Percentiles rank a stretch among this genome's conserved stretches.
Conservation (phyloP, 2,329 filamentous ascomycete genomes). For the Laburnicola sp. region DNA sequence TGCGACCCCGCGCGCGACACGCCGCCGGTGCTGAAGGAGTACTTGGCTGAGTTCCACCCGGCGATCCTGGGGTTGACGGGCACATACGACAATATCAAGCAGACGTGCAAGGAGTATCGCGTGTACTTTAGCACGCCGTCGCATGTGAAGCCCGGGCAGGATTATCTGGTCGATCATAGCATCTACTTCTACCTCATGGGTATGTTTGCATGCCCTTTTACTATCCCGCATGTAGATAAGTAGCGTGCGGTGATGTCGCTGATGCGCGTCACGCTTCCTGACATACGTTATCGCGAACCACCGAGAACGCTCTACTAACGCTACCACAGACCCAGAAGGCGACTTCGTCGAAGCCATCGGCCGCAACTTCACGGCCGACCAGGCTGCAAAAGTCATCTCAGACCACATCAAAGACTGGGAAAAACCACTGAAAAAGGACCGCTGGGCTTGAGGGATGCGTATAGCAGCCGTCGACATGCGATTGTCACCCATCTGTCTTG, state of each 20-base stretch:
- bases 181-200: constrained; percentile 99
- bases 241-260: too few species aligned
- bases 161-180: constrained; percentile 97
- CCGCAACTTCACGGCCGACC: constrained; percentile 86
- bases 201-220: constrained; percentile 44
- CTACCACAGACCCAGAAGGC: constrained; percentile 79
- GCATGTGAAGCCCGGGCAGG: constrained; percentile 86
- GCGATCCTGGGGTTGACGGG: constrained; percentile 87
- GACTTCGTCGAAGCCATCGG: constrained; percentile 98
- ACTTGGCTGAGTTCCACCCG: constrained; percentile 88
- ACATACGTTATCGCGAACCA: too few species aligned
- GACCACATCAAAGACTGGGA: constrained; percentile 83
- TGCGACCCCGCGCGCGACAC: constrained; percentile 93
- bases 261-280: too few species aligned
- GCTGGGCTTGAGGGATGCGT: constrained; percentile 40
- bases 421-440: constrained; percentile 55
- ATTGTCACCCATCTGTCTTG: too few species aligned
- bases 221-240: background rate
- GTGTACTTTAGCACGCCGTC: constrained; percentile 96
- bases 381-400: constrained; percentile 79
- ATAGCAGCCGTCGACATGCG: too few species aligned
- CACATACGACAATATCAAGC: constrained; percentile 90
- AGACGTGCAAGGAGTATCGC: constrained; percentile 90
- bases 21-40: constrained; percentile 79
- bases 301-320: too few species aligned